Evolutionary conservation across 2,329 filamentous ascomycete genomes (phyloP).

Genomic region (Epicoccum nigrum): DNA sequence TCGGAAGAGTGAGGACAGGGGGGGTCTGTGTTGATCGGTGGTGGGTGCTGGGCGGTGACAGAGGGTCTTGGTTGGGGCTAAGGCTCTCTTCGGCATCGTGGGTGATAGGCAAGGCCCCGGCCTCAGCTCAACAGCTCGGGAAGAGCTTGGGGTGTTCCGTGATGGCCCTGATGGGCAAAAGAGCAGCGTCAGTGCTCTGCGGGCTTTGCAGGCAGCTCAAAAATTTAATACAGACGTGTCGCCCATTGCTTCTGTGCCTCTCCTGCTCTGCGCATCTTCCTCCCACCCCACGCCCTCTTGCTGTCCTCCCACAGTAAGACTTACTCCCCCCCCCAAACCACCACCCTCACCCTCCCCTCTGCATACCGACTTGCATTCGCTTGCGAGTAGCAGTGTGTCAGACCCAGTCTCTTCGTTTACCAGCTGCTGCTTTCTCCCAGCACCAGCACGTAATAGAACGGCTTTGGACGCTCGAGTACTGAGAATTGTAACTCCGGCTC

Average conservation of each 20-base stretch:
- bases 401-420: conserved; percentile 5
- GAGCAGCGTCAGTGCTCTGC: conserved; percentile 15
- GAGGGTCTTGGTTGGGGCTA: conserved; percentile 16
- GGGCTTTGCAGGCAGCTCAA: conserved; percentile 16
- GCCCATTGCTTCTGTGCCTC: conserved; percentile 9
- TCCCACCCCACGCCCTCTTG: conserved; percentile 7
- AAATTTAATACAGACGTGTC: conserved; percentile 36
- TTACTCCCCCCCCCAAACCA: not conserved
- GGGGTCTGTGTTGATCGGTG: not conserved
- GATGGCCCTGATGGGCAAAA: conserved; percentile 18
- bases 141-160: conserved; percentile 39
- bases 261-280: conserved; percentile 10
- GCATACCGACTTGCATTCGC: conserved; percentile 6
- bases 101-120: conserved; percentile 31
- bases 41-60: conserved; percentile 5
- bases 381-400: conserved; percentile 12
- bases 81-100: conserved; percentile 38
- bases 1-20: conserved; percentile 14
- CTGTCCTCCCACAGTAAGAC: conserved; percentile 18
- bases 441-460: conserved; percentile 12
- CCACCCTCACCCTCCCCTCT: conserved; percentile 1
- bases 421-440: conserved; percentile 16
- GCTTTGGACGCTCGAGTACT: conserved; percentile 12
- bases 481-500: conserved; percentile 15
- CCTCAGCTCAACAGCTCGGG: conserved; percentile 46